Conservation (phyloP, 2,329 filamentous ascomycete genomes). For the Cercospora sp. region DNA sequence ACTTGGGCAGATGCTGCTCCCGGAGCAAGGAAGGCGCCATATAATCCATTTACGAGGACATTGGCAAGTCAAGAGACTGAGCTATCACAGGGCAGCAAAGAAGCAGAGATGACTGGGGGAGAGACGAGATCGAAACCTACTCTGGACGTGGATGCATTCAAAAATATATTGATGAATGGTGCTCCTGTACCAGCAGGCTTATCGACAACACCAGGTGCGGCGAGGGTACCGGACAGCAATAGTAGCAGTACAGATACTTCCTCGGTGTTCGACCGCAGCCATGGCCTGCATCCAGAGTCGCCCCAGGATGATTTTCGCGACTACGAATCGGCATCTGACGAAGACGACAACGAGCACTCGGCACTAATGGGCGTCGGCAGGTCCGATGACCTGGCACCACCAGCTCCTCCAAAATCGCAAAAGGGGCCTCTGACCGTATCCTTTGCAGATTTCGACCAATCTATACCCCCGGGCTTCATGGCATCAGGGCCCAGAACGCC, state of each 20-base stretch:
- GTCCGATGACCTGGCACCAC: conserved; percentile 51
- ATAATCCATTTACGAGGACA: conserved; percentile 40
- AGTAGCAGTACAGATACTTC: conserved; percentile 57
- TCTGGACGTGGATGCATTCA: conserved; percentile 76
- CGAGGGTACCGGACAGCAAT: conserved; percentile 39
- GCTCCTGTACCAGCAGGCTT: conserved; percentile 43
- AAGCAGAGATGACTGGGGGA: conserved; percentile 12
- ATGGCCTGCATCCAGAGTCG: conserved; percentile 49
- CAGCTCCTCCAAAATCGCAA: conserved; percentile 71
- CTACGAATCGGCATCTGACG: conserved; percentile 36
- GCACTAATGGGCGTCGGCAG: conserved; percentile 45
- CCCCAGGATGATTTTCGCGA: conserved; percentile 58
- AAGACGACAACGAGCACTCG: conserved; percentile 42
- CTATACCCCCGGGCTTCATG: conserved; percentile 30
- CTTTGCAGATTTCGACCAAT: conserved; percentile 38
- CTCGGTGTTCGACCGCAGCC: conserved; percentile 54
- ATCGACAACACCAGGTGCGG: conserved; percentile 17
- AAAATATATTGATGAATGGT: conserved; percentile 71
- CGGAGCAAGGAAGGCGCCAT: conserved; percentile 29
- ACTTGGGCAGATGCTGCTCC: conserved; percentile 10
- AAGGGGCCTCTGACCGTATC: conserved; percentile 51
- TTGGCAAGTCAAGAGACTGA: conserved; percentile 34
- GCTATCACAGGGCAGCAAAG: conserved; percentile 12
- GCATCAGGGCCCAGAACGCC: conserved; percentile 23
- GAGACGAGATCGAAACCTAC: conserved; percentile 34